Base-by-base conservation (phyloP, 345 rosid species). In the Nasturtium officinale region DNA sequence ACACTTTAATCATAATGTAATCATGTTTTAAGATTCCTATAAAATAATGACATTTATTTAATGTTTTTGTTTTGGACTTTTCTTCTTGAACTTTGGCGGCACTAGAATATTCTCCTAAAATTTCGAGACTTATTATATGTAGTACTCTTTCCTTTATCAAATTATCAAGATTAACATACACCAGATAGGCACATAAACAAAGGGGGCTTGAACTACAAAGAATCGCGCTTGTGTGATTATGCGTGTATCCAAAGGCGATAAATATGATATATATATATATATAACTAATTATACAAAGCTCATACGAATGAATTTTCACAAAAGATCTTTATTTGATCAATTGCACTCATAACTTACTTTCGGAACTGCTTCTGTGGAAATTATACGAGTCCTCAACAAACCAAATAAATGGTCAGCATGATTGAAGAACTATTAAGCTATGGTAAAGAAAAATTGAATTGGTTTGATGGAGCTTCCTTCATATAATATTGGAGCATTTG, bases 1-100 rank as follows among this genome's bases (percentile, higher is more conserved):
- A 67, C 58, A 58, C 79, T 79, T 79, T 94, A 87, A 94, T 94
- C 92, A 94, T 91, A 94, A 87, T 88, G 91, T 89, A 94, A 94
- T 91, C 67, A 90, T 92, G 83, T 81, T 65, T 64, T 83, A 74
- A 77, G 71, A 55, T 69, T 69, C 74, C 65, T 63, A 61, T 69
- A 69, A 62, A 62, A 23, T 28, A 38, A 55, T 21, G 1, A 23
- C 13, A 32, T 56, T 74, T 83, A 37, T 80, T 84, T 88, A 89
- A 52, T 61, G 53, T 79, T 50, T 53, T 58, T 53, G n/a, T 73
- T 82, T 88, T 95, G 97, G 90, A 85, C 53, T 84, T 84, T 89
- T 76, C 91, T 79, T 83, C 90, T 95, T 95, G 89, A 88, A 87
- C 96, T 79, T 81, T 84, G 86, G 89, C 89, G 84, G 87, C 89